Evolutionary conservation across 2,329 filamentous ascomycete genomes (phyloP).

Genomic region (Emericellopsis atlantica): DNA sequence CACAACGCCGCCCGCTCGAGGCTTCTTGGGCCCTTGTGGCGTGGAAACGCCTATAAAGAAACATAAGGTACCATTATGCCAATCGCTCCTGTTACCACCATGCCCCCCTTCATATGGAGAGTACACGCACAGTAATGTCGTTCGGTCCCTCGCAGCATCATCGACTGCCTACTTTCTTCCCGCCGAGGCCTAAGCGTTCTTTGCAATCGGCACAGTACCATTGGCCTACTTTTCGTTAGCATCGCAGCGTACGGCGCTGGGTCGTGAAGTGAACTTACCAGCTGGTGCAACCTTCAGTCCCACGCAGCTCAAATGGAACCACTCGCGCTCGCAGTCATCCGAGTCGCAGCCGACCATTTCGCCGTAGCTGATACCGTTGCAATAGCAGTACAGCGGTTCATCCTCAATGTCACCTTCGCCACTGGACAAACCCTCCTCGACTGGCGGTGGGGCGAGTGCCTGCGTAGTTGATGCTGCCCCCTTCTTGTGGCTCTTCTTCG

Average conservation of each 20-base stretch:
- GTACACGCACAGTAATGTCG: too few species aligned
- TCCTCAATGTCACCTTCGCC: constrained; percentile 51
- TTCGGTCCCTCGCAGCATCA: constrained; percentile 10
- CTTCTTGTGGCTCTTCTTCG: constrained; percentile 51
- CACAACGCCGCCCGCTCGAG: too few species aligned
- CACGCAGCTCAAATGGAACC: constrained; percentile 77
- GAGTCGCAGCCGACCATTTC: constrained; percentile 78
- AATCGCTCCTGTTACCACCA: too few species aligned
- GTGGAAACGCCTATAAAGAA: too few species aligned
- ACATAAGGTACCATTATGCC: too few species aligned
- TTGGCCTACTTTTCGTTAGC: constrained; percentile 40
- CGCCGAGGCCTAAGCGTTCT: constrained; percentile 44
- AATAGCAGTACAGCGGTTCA: constrained; percentile 69
- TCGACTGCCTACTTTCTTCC: constrained; percentile 37
- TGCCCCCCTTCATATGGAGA: too few species aligned
- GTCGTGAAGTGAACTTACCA: constrained; percentile 35
- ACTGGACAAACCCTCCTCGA: constrained; percentile 14
- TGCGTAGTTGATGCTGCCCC: constrained; percentile 24
- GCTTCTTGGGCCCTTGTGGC: too few species aligned
- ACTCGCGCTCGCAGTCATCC: constrained; percentile 59
- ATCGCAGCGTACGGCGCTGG: not conserved
- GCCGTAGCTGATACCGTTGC: constrained; percentile 67
- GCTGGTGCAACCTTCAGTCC: constrained; percentile 69
- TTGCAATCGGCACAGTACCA: constrained; percentile 78
- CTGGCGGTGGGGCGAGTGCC: constrained; percentile 17